Evolutionary conservation across 179 eudicot genomes (phyloP), one percentile per base, ranked within the genome.

Genomic region (Beta macrorhiza): DNA sequence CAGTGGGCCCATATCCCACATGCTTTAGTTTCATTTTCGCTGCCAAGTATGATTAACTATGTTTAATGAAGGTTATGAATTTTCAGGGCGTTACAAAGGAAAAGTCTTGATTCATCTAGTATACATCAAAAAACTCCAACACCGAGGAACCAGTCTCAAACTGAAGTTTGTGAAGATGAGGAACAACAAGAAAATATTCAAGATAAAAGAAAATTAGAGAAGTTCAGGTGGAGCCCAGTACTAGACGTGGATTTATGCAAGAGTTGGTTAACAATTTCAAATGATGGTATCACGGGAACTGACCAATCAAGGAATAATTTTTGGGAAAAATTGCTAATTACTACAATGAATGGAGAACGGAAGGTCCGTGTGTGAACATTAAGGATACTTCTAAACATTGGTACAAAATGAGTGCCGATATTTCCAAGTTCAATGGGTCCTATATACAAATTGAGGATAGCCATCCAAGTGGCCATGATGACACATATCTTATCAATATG

Each of bases 391-490:
- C 76, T 19, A 73, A 73, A 10, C 76, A 73, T 52, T 73, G 75
- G 75, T 72, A 44, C 25, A 25, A 25, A 25, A 25, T 25, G 25
- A 25, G 25, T 25, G 25, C 25, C 25, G 25, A 25, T 25, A 17
- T 69, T 32, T 29, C n/a, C 12, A 69, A 69, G 51, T 69, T 69
- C 12, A 69, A 69, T 69, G 73, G 76, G 25, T 73, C 59, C 61
- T 53, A 73, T 59, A 73, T 53, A 52, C 59, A 73, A 73, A 29
- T 73, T 17, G 51, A 73, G 61, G 25, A 73, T n/a, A 73, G 62
- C 14, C 61, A 73, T 5, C 62, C 62, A 20, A 52, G 76, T 7
- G 76, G 61, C 22, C 76, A 53, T 16, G 58, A 73, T 16, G 61
- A 53, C 19, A 59, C 49, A 0, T 19, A 49, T 9, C 11, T 73